A percentile compares a stretch with the other conserved stretches of the same genome.
Conservation (phyloP, 2,329 filamentous ascomycete species). For the Plectosphaerella sp. region DNA sequence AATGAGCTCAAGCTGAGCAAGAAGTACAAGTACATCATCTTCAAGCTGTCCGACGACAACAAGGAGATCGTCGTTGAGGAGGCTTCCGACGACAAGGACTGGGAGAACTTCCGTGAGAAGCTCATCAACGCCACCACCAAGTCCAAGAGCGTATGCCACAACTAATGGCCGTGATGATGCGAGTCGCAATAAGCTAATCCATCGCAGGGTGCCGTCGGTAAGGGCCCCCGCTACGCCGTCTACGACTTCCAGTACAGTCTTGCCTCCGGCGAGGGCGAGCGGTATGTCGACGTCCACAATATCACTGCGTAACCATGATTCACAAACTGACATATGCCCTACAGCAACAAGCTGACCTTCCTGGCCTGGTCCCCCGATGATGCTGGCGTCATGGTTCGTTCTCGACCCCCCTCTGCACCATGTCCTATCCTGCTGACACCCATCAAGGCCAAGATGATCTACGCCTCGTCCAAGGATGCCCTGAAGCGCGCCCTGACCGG, state of each 20-base stretch:
- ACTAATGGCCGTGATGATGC: background rate
- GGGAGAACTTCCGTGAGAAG: conserved; percentile 70
- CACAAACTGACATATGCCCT: background rate
- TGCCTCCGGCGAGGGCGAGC: conserved; percentile 66
- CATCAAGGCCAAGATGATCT: conserved; percentile 77
- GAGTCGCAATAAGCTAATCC: background rate
- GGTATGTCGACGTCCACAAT: conserved; percentile 40
- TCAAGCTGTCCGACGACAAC: conserved; percentile 80
- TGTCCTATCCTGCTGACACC: conserved; percentile 3
- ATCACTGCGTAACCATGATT: background rate
- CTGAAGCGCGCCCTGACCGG: conserved; percentile 76
- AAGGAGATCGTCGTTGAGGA: conserved; percentile 80
- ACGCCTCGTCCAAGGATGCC: conserved; percentile 83
- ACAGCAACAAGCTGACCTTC: conserved; percentile 73
- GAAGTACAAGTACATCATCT: conserved; percentile 82
- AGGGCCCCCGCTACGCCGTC: conserved; percentile 77
- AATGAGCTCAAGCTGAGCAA: conserved; percentile 82
- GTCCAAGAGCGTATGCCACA: conserved; percentile 56
- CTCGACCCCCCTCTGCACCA: background rate
- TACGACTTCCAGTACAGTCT: conserved; percentile 80
- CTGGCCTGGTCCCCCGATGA: conserved; percentile 79
- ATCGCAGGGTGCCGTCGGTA: conserved; percentile 49
- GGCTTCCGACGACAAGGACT: conserved; percentile 62
- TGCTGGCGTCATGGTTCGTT: conserved; percentile 68
- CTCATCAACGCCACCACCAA: conserved; percentile 70